phyloP scores from a whole-genome alignment of 495 filamentous ascomycete genomes.

The Articulospora tetracladia region DNA sequence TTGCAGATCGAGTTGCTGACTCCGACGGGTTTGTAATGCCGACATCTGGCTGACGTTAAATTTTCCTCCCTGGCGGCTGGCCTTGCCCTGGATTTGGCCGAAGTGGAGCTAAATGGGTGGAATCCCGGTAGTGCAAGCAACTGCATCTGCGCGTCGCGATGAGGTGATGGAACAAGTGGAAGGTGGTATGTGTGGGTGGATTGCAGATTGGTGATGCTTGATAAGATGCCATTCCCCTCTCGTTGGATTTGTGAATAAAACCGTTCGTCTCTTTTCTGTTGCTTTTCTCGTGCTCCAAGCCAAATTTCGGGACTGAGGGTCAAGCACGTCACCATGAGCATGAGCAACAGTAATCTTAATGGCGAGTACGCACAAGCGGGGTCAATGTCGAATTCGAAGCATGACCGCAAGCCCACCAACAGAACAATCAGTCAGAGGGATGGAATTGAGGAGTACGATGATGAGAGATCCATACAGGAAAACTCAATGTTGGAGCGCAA shows the following conservation, averaged over 20 bases:
- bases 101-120: neutral
- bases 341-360: neutral
- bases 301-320: too few species aligned
- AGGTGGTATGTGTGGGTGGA: neutral
- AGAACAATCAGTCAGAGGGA: neutral
- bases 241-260: neutral
- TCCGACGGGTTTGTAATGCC: neutral
- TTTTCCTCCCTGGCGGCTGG: too few species aligned
- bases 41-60: neutral
- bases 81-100: neutral
- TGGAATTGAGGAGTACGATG: neutral
- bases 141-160: neutral
- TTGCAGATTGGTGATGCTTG: neutral
- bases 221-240: neutral
- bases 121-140: neutral
- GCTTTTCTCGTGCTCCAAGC: neutral
- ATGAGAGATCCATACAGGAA: neutral
- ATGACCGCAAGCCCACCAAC: neutral
- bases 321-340: neutral
- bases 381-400: neutral
- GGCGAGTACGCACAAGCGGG: neutral
- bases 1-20: neutral
- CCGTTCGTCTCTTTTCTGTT: neutral
- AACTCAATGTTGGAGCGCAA: constrained; percentile 13
- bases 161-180: neutral